phyloP scores from a whole-genome alignment of 2,329 filamentous ascomycete species.

The Neodidymelliopsis sp. region DNA sequence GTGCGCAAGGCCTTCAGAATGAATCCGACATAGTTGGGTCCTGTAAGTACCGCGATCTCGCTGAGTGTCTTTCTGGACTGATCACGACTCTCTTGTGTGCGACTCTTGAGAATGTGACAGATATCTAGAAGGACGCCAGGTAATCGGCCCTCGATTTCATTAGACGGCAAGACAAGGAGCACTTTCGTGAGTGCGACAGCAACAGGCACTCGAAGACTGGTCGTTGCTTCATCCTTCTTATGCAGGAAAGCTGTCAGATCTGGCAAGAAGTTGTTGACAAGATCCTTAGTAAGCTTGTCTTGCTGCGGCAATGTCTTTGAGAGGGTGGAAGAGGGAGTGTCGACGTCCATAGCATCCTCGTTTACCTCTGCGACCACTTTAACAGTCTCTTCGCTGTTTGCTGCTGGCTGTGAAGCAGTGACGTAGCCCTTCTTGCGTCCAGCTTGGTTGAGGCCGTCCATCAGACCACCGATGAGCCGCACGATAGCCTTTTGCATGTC shows the following conservation, averaged over 20 bases:
- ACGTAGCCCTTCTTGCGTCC: slow-evolving; percentile 48
- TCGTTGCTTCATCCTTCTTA: slow-evolving; percentile 91
- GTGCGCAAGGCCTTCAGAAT: slow-evolving; percentile 89
- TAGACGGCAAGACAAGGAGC: slow-evolving; percentile 77
- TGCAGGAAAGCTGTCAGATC: slow-evolving; percentile 85
- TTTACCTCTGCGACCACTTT: slow-evolving; percentile 51
- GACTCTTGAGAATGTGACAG: slow-evolving; percentile 89
- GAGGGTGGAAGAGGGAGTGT: slow-evolving; percentile 53
- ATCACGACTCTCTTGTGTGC: slow-evolving; percentile 86
- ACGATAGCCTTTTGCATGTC: slow-evolving; percentile 88
- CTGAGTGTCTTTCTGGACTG: slow-evolving; percentile 88
- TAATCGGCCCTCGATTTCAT: slow-evolving; percentile 76
- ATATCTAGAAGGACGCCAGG: slow-evolving; percentile 89
- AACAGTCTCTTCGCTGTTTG: slow-evolving; percentile 32
- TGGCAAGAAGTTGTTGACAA: slow-evolving; percentile 78
- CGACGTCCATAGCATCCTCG: slow-evolving; percentile 35
- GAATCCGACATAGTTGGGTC: slow-evolving; percentile 85
- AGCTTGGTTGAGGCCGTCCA: slow-evolving; percentile 74
- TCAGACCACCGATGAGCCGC: slow-evolving; percentile 79
- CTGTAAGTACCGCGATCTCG: slow-evolving; percentile 81
- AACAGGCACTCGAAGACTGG: slow-evolving; percentile 90
- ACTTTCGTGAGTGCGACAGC: slow-evolving; percentile 90
- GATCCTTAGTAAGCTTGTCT: slow-evolving; percentile 73
- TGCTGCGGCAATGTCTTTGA: slow-evolving; percentile 70
- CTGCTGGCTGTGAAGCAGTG: slow-evolving; percentile 13